phyloP scores from a whole-genome alignment of 2,329 filamentous ascomycete genomes.

The Lachnellula hyalina region DNA sequence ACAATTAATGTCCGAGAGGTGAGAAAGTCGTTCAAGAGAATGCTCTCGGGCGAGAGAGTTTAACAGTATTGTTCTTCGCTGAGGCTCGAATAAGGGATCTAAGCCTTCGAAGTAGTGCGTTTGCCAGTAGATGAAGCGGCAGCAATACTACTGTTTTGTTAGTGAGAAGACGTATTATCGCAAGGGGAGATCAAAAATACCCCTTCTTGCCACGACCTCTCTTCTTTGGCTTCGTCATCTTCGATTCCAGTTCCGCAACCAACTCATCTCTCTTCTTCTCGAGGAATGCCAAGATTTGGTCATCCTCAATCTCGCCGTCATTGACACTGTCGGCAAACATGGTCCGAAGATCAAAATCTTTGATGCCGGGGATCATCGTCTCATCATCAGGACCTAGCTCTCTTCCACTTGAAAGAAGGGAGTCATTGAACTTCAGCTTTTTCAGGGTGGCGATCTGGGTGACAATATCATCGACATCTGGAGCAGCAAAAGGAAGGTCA shows the following conservation, averaged over 20 bases:
- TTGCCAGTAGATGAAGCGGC: neutral
- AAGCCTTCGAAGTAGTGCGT: conserved; percentile 2
- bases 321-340: neutral
- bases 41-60: too few relatives aligned
- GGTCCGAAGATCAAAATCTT: neutral
- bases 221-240: neutral
- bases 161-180: neutral
- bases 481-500: neutral
- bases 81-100: neutral
- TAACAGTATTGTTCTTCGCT: too few relatives aligned
- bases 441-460: neutral
- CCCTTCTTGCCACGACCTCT: conserved; percentile 6
- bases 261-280: neutral
- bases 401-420: neutral
- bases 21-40: too few relatives aligned
- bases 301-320: neutral
- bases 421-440: neutral
- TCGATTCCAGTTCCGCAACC: neutral
- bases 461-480: neutral
- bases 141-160: neutral
- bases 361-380: neutral
- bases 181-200: neutral
- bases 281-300: neutral
- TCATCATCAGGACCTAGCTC: neutral
- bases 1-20: too few relatives aligned